A percentile compares a stretch with the other conserved stretches of the same genome.
phyloP scores from a whole-genome alignment of 2,329 filamentous ascomycete species.

The Neonectria punicea region DNA sequence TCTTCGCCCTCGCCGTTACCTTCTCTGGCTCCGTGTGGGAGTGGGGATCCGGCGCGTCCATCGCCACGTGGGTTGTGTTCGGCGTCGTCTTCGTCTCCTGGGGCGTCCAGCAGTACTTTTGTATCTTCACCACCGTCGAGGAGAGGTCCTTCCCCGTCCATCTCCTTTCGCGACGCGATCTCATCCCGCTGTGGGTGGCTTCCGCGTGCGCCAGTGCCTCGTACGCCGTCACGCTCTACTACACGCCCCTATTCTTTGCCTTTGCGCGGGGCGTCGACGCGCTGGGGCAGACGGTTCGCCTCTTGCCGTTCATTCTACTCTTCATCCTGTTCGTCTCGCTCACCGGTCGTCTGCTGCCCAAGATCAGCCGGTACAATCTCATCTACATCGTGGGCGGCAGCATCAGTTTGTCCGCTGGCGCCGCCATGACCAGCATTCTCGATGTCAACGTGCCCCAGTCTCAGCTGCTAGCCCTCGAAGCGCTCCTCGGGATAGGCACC shows the following conservation, averaged over 20 bases:
- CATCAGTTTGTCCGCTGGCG: conserved; percentile 41
- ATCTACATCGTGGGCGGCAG: conserved; percentile 45
- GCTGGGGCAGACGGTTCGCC: conserved; percentile 52
- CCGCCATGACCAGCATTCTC: conserved; percentile 41
- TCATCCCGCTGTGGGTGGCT: conserved; percentile 56
- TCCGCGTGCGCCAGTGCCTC: conserved; percentile 49
- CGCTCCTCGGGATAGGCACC: conserved; percentile 46
- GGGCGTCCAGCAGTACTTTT: conserved; percentile 57
- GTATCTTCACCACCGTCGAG: conserved; percentile 55
- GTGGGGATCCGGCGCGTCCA: conserved; percentile 58
- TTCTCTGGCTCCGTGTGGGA: conserved; percentile 61
- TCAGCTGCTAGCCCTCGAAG: conserved; percentile 45
- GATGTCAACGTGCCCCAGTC: conserved; percentile 36
- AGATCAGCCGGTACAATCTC: conserved; percentile 50
- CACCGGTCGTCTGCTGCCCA: conserved; percentile 51
- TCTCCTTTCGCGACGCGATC: conserved; percentile 43
- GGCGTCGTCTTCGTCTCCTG: conserved; percentile 57
- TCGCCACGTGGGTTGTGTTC: conserved; percentile 60
- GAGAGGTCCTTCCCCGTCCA: conserved; percentile 36
- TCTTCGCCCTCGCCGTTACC: conserved; percentile 58
- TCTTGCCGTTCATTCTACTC: conserved; percentile 56
- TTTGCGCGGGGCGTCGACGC: conserved; percentile 57
- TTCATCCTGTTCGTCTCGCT: conserved; percentile 50
- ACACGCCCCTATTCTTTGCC: conserved; percentile 65
- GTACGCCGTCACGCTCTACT: conserved; percentile 59